Evolutionary conservation across 164 flowering plant genomes (phyloP), one percentile per base, ranked within the genome.

Genomic region (Houttuynia cordata): DNA sequence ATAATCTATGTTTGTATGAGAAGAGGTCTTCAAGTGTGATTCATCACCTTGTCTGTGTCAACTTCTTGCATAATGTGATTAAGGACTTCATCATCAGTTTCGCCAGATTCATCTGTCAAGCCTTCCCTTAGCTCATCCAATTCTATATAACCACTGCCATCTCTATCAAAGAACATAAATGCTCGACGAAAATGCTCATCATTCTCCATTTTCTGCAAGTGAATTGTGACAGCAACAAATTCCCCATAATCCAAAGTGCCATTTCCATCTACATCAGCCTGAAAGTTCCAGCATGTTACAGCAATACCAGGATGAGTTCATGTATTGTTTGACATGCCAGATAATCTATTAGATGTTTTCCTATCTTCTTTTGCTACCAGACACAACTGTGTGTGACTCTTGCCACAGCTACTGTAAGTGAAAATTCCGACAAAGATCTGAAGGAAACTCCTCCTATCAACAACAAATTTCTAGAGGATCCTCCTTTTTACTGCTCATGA

Each of bases 221-320:
- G 99, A 66, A 94, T 81, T 51, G 92, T 91, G 56, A 94, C 97
- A 14, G 99, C 87, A 54, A 88, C 97, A 76, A 91, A 94, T 75
- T 94, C 99, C 59, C 96, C 96, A 57, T 88, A 91, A 71, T 94
- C 96, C 68, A 94, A 73, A 23, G 87, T 80, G 58, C 97, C 99
- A 74, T 88, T 94, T 57, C 96, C 93, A 77, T 94, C 88, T 62
- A 88, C 96, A 80, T 94, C 99, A 67, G 99, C 99, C 99, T 94
- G 71, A 63, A 70, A 52, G 49, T 53, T 71, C 65, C 22, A 49
- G 14, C 25, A 49, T 15, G n/a, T n/a, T 30, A 30, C 2, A 2
- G 37, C 37, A 30, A 30, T 6, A 30, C 37, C 2, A 6, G 6
- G 37, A 30, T 30, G 37, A 30, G 37, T 30, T 30, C 4, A 30